A percentile compares a stretch with the other conserved stretches of the same genome.
These are phyloP conservation scores for Yamadazyma jaroonii DNA, from an alignment of 1,139 yeast genomes.

Conservation along the genomic window DNA sequence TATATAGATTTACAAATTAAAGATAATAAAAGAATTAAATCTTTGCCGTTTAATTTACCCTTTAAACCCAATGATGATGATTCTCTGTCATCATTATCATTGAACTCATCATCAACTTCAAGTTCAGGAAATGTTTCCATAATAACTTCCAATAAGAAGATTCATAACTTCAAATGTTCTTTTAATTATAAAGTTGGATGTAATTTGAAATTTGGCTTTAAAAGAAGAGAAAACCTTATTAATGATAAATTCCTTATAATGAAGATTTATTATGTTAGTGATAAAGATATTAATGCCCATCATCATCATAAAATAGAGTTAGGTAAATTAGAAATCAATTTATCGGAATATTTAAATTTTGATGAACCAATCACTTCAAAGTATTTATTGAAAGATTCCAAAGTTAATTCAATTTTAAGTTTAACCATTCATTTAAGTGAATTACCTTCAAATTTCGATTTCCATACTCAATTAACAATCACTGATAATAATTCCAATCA, in stretches of 20 bases:
- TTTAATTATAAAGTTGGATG: conserved; percentile 39
- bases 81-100: background rate
- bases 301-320: conserved; percentile 34
- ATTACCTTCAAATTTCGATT: conserved; percentile 42
- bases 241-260: conserved; percentile 37
- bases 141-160: conserved; percentile 31
- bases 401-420: conserved; percentile 74
- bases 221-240: conserved; percentile 34
- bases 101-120: conserved; percentile 1
- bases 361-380: conserved; percentile 53
- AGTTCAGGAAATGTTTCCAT: conserved; percentile 29
- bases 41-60: conserved; percentile 9
- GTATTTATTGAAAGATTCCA: conserved; percentile 71
- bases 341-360: conserved; percentile 68
- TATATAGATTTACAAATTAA: conserved; percentile 49
- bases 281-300: conserved; percentile 20
- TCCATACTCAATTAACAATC: conserved; percentile 41
- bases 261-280: conserved; percentile 39
- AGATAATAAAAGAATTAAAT: conserved; percentile 22
- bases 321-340: conserved; percentile 66
- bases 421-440: conserved; percentile 38
- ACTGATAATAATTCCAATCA: conserved; percentile 19
- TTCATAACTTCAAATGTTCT: conserved; percentile 43
- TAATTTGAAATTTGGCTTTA: conserved; percentile 38
- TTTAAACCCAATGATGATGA: conserved; percentile 3